Conservation (phyloP, 345 rosid genomes). For the Ricinus communis region DNA sequence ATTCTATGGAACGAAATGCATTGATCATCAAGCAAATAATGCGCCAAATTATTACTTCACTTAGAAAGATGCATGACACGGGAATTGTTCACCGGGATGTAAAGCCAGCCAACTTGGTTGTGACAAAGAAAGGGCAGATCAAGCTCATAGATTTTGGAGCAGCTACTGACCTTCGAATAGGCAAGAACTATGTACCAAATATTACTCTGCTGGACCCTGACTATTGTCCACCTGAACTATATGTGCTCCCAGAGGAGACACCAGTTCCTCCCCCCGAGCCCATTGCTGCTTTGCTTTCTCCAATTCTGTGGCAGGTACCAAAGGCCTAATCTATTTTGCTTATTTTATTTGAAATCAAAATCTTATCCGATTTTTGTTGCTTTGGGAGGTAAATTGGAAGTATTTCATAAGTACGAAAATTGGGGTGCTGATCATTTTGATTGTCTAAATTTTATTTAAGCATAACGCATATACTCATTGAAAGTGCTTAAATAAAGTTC, state of each 20-base stretch:
- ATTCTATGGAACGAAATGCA: constrained; percentile 69
- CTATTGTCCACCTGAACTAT: constrained; percentile 90
- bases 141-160: constrained; percentile 98
- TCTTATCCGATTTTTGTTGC: not conserved
- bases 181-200: constrained; percentile 79
- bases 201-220: constrained; percentile 79
- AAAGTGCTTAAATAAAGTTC: constrained; percentile 18
- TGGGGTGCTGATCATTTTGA: not conserved
- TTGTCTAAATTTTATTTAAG: not conserved
- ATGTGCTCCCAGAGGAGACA: constrained; percentile 91
- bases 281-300: constrained; percentile 84
- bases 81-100: constrained; percentile 96
- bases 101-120: constrained; percentile 90
- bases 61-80: constrained; percentile 78
- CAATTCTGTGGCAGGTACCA: constrained; percentile 83
- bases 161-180: constrained; percentile 95
- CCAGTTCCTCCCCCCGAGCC: constrained; percentile 97
- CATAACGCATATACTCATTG: constrained; percentile 4
- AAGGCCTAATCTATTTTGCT: not conserved
- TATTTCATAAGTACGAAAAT: not conserved
- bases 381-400: no score
- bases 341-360: not conserved
- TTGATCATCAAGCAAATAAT: constrained; percentile 86
- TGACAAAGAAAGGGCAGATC: constrained; percentile 82
- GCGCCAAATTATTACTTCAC: constrained; percentile 88